Evolutionary conservation across 306 rosid genomes (phyloP), one percentile per base, ranked within the genome.

Genomic region (Pyrus pyrifolia): DNA sequence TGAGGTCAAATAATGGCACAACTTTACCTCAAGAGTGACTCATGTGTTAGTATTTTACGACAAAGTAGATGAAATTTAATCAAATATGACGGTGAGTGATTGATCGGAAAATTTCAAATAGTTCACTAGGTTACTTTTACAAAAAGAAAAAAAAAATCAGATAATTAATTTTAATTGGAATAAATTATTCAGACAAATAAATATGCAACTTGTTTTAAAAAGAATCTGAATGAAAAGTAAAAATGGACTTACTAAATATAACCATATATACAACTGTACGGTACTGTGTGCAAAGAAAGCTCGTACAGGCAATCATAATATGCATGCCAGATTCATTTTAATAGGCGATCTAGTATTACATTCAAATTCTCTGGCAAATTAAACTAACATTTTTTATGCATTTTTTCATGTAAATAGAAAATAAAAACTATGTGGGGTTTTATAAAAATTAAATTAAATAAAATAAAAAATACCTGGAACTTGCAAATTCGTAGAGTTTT

Each of bases 401-500:
- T 38, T 38, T 38, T 38, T 38, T 38, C 42, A 38, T 38, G 42
- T 38, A 38, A 38, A 38, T 38, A 38, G 42, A 38, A 38, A 38
- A 38, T 38, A 38, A 38, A 42, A 42, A 42, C 13, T 52, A 2
- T 57, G 13, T 3, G 62, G 62, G 53, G 62, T 8, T 23, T 22
- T 58, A 22, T 58, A 22, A n/a, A 38, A 38, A 38, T 38, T 21
- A 33, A 29, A 18, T 21, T 29, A 31, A 12, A 46, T 21, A 0
- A 19, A 21, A 8, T 44, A 4, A 6, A 15, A 2, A 1, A 8
- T 81, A 87, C 91, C 91, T 78, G 21, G 85, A 78, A 68, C 89
- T 87, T 27, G 91, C 82, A 72, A 85, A 87, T 82, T 87, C 91
- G 40, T 78, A 81, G 77, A 85, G 89, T 79, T 85, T 87, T 6